Base-by-base conservation (phyloP, 495 filamentous ascomycete genomes). In the Astrocystis sublimbata region DNA sequence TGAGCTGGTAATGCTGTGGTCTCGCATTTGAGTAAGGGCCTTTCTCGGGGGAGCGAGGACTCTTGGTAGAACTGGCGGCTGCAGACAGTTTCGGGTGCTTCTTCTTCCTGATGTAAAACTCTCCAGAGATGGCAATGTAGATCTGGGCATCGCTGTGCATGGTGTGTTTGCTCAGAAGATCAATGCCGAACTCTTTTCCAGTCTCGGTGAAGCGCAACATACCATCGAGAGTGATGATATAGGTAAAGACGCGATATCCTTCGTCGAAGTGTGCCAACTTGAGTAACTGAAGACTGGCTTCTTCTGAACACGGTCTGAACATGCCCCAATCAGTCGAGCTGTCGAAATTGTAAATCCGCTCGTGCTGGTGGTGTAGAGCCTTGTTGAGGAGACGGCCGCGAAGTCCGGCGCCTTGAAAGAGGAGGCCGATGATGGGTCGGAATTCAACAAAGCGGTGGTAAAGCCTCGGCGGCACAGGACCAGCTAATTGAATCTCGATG, bases 391-490 rank as follows among this genome's bases (percentile, higher is more conserved):
- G 81, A 24, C 85, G 85, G 5, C 93, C 93, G 23, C 87, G 80
- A 6, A 97, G 58, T 52, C 92, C 93, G 13, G 80, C 79, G 8
- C 85, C 82, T 19, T 86, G 88, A 74, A 97, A 98, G 87, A 97
- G 94, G 36, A 86, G 84, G 19, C 90, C 90, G 38, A 98, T 89
- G 67, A 96, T 91, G 19, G 93, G 93, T 45, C 85, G 88, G 73
- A 97, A 97, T 70, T 94, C 93, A 46, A 97, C 92, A 74, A 88
- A 98, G 61, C 90, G 87, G 70, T 97, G 92, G 70, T 96, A 96
- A 26, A 98, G 79, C 47, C 84, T 76, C 3, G 81, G 71, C 0
- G 93, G 92, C 0, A 93, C 88, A 0, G 93, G 93, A 0, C 93
- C 93, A 23, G 81, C 78, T 30, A 98, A 83, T 63, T 97, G 93